Conservation (phyloP, 805 yeast species). For the Metschnikowia colocasiae region DNA sequence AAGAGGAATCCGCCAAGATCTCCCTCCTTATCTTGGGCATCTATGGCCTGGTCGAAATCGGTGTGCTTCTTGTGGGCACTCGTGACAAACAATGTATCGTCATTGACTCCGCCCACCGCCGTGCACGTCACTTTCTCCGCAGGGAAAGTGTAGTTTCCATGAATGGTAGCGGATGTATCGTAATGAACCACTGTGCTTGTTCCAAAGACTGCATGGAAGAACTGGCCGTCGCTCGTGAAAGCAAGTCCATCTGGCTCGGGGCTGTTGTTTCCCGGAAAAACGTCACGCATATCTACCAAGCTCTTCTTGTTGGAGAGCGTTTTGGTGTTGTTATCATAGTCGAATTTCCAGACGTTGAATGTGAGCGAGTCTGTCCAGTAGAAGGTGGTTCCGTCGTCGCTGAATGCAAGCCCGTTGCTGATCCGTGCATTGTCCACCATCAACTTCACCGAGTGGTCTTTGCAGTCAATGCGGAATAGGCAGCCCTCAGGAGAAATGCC, state of each 20-base stretch:
- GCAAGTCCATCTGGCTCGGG: constrained; percentile 80
- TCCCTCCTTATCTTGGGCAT: constrained; percentile 26
- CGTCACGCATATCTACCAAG: constrained; percentile 20
- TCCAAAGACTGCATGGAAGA: constrained; percentile 69
- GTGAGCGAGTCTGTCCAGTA: constrained; percentile 42
- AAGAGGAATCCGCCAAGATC: constrained; percentile 63
- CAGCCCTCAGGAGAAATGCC: constrained; percentile 49
- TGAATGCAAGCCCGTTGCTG: constrained; percentile 62
- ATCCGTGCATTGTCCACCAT: constrained; percentile 40
- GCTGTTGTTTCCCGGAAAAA: constrained; percentile 25
- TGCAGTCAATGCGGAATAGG: constrained; percentile 32
- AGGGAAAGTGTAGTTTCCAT: constrained; percentile 55
- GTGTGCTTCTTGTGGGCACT: constrained; percentile 53
- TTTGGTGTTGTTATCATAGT: constrained; percentile 31
- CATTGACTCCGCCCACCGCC: constrained; percentile 51
- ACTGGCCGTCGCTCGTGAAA: constrained; percentile 48
- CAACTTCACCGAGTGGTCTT: constrained; percentile 28
- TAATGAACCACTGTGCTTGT: constrained; percentile 54
- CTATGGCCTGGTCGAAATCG: constrained; percentile 30
- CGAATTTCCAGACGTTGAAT: constrained; percentile 34
- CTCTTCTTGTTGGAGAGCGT: constrained; percentile 27
- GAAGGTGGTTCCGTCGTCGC: constrained; percentile 25
- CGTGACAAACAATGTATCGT: constrained; percentile 62
- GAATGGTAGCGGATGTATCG: constrained; percentile 45
- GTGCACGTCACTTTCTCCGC: constrained; percentile 61